Percentiles rank a stretch among this genome's conserved stretches.
These are phyloP conservation scores for Aphanomyces astaci DNA, from an alignment of 352 stramenopile genomes.

Conservation along the genomic window DNA sequence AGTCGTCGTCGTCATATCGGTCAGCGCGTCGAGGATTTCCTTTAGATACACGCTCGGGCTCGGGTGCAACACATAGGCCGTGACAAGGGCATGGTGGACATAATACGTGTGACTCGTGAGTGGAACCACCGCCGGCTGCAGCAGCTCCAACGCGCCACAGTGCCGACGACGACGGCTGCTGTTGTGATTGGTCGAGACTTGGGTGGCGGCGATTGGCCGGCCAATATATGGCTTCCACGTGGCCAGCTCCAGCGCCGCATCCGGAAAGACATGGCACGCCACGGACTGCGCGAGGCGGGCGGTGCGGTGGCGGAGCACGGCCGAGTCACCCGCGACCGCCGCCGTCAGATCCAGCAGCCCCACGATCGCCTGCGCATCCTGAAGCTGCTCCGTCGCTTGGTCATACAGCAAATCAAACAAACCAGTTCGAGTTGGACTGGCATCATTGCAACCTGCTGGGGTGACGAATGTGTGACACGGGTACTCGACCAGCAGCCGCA, in stretches of 20 bases:
- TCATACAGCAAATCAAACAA: neutral
- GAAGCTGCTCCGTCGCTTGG: constrained; percentile 1
- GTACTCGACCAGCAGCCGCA: neutral
- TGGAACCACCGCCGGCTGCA: neutral
- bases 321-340: neutral
- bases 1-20: neutral
- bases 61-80: constrained; percentile 4
- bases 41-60: neutral
- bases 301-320: neutral
- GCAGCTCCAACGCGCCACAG: neutral
- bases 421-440: too few species aligned
- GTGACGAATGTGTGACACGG: neutral
- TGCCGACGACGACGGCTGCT: too few species aligned
- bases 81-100: constrained; percentile 13
- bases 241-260: neutral
- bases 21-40: neutral
- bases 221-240: neutral
- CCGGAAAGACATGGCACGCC: neutral
- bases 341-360: neutral
- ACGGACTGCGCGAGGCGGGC: neutral
- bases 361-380: constrained; percentile 6
- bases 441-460: too few species aligned
- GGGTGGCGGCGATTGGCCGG: neutral
- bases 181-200: too few species aligned
- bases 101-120: neutral